Percentiles rank a stretch among this genome's conserved stretches.
Conservation (phyloP, 2,329 filamentous ascomycete species). For the Ramichloridium luteum region DNA sequence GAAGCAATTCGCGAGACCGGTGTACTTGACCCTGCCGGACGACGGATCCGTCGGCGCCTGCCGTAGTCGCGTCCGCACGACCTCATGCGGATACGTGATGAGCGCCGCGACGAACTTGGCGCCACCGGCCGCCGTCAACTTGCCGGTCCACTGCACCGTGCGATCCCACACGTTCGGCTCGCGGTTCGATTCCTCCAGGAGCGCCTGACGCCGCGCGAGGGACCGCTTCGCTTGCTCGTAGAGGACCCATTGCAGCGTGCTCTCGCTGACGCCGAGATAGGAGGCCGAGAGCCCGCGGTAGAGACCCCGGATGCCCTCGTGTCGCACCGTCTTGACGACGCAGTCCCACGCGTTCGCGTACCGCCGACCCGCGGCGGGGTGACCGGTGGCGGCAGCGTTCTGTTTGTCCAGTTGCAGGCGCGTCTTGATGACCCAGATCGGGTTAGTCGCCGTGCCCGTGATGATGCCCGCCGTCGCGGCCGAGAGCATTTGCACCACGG, state of each 20-base stretch:
- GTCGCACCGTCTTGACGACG: constrained; percentile 63
- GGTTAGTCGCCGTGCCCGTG: constrained; percentile 85
- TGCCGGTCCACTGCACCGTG: constrained; percentile 65
- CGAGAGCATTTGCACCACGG: constrained; percentile 66
- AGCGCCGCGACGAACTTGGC: constrained; percentile 79
- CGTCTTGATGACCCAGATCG: constrained; percentile 95
- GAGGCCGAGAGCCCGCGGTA: constrained; percentile 87
- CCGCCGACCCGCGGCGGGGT: constrained; percentile 44
- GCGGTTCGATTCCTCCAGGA: constrained; percentile 43
- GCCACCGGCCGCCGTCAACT: constrained; percentile 63
- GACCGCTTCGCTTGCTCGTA: constrained; percentile 83
- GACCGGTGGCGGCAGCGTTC: constrained; percentile 50
- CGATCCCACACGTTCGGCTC: constrained; percentile 60
- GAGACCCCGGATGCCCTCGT: constrained; percentile 69
- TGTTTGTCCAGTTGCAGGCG: constrained; percentile 84
- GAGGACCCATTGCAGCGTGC: constrained; percentile 82
- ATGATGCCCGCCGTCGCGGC: constrained; percentile 69
- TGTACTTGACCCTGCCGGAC: constrained; percentile 59
- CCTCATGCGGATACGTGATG: constrained; percentile 85
- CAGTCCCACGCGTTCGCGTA: constrained; percentile 88
- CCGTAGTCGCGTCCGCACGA: constrained; percentile 70
- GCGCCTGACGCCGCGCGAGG: constrained; percentile 53
- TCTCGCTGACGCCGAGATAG: constrained; percentile 83
- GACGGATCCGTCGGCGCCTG: constrained; percentile 55
- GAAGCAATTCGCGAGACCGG: constrained; percentile 79